Conservation (phyloP, 225 moss, liverwort and hornwort genomes). For the Bryoerythrophyllum caledonicum region DNA sequence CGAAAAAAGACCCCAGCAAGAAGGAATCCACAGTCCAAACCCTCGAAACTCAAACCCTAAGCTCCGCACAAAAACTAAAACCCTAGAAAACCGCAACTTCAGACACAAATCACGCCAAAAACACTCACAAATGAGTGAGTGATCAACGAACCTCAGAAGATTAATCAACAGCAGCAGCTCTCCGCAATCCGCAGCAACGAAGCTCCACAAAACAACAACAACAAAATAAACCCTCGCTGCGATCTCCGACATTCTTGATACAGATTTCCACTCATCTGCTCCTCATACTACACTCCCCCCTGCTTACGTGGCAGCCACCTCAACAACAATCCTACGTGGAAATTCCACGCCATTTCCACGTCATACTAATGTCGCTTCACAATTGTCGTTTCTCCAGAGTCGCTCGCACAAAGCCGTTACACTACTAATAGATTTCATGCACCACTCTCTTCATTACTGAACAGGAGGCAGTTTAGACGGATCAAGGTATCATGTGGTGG, state of each 20-base stretch:
- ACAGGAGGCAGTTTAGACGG: too few species aligned
- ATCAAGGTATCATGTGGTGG: too few species aligned
- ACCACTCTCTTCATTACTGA: too few species aligned
- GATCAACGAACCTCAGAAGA: conserved; percentile 13
- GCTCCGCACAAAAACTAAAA: neutral
- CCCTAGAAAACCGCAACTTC: neutral
- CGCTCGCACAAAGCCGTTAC: neutral
- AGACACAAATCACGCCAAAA: conserved; percentile 10
- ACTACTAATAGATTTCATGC: neutral
- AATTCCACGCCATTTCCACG: conserved; percentile 1
- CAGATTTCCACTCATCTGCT: neutral
- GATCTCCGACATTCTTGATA: neutral
- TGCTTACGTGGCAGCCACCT: neutral
- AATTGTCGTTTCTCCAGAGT: too few species aligned
- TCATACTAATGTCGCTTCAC: neutral
- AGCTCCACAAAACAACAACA: neutral
- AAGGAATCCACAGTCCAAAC: neutral
- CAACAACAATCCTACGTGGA: neutral
- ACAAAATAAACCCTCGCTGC: neutral
- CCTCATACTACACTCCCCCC: neutral
- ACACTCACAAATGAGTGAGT: neutral
- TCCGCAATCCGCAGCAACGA: neutral
- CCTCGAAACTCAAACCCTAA: neutral
- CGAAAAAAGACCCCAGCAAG: neutral
- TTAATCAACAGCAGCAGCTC: neutral